Evolutionary conservation across 176 grass and related monocot genomes (phyloP).

Genomic region (Pontederia crassipes): DNA sequence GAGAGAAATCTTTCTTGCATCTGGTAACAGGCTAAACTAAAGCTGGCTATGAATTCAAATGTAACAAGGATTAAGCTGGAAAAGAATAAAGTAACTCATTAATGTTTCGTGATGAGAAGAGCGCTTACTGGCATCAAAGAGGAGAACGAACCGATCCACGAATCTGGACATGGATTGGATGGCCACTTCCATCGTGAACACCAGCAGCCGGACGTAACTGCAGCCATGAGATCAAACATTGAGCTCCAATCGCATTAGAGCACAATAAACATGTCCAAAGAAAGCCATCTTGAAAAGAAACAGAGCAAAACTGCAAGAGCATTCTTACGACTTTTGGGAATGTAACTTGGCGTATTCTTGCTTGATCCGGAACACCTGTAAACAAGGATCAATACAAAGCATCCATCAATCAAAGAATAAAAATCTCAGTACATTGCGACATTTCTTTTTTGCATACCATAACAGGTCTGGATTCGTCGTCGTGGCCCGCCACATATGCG

Average conservation of each 20-base stretch:
- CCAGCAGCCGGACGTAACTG: conserved; percentile 83
- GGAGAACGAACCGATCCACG: conserved; percentile 80
- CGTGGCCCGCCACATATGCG: conserved; percentile 83
- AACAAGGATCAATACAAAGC: neutral
- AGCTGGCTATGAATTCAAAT: too few relatives aligned
- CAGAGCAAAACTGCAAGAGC: neutral
- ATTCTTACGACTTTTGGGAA: conserved; percentile 75
- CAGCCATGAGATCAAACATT: neutral
- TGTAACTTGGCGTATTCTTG: conserved; percentile 90
- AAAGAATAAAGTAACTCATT: too few relatives aligned
- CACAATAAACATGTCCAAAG: neutral
- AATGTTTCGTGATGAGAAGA: too few relatives aligned
- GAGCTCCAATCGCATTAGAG: neutral
- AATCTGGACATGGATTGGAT: conserved; percentile 88
- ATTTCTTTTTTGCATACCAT: conserved; percentile 32
- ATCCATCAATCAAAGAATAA: too few relatives aligned
- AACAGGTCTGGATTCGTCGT: conserved; percentile 82
- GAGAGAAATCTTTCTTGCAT: too few relatives aligned
- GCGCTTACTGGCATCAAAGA: conserved; percentile 91
- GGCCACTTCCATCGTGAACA: conserved; percentile 90
- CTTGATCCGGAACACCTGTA: conserved; percentile 80
- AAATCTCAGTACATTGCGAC: too few relatives aligned
- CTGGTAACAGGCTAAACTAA: too few relatives aligned
- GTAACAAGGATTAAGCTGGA: too few relatives aligned
- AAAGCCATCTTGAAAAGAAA: neutral